Evolutionary conservation across 148 eudicot genomes (phyloP).

Genomic region (Rhododendron simsii): DNA sequence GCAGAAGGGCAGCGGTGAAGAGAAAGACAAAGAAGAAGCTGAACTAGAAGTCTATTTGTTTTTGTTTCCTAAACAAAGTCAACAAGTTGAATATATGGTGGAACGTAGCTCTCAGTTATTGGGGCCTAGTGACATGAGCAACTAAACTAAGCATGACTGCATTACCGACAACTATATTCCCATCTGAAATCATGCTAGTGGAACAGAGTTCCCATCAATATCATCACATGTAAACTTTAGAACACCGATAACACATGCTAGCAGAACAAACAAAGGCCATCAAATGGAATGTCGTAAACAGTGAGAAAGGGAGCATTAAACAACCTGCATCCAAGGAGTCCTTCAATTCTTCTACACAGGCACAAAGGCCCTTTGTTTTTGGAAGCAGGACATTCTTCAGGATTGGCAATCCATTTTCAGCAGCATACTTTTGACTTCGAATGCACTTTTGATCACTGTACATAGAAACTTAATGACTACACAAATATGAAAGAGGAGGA

Average conservation of each 20-base stretch:
- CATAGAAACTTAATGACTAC: background rate
- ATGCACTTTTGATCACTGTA: constrained; percentile 74
- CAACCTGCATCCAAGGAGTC: constrained; percentile 81
- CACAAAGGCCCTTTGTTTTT: constrained; percentile 71
- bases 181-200: background rate
- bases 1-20: background rate
- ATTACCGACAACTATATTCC: background rate
- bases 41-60: background rate
- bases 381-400: constrained; percentile 85
- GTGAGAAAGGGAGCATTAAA: constrained; percentile 1
- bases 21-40: background rate
- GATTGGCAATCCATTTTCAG: constrained; percentile 73
- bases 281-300: background rate
- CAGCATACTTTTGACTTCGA: constrained; percentile 72
- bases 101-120: background rate
- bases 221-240: background rate
- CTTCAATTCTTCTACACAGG: constrained; percentile 62
- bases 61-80: background rate
- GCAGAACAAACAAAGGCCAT: background rate
- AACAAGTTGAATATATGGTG: background rate
- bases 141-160: background rate
- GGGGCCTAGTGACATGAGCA: no score
- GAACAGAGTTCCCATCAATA: background rate
- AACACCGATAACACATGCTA: background rate
- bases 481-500: background rate